Conservation (phyloP, 768 basidiomycete genomes). For the Dioszegia hungarica region DNA sequence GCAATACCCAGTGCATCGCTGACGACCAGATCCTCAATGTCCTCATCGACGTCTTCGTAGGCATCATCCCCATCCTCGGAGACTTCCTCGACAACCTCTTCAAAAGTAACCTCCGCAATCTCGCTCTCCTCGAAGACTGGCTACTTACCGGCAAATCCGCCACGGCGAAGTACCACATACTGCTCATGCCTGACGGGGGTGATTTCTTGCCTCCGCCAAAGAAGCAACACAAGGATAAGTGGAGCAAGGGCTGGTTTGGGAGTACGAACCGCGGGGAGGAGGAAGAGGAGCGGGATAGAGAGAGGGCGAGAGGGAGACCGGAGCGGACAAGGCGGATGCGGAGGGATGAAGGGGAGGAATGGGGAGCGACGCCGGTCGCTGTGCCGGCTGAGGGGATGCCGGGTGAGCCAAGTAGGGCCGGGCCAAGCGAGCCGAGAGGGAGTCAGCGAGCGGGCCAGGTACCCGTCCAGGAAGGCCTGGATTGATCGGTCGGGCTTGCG, state of each 20-base stretch:
- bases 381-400: neutral
- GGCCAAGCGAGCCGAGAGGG: slow-evolving; percentile 6
- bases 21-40: slow-evolving; percentile 36
- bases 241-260: slow-evolving; percentile 26
- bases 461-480: neutral
- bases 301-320: slow-evolving; percentile 23
- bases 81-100: slow-evolving; percentile 49
- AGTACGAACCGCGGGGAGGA: slow-evolving; percentile 10
- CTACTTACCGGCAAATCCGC: slow-evolving; percentile 24
- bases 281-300: slow-evolving; percentile 24
- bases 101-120: slow-evolving; percentile 48
- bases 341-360: slow-evolving; percentile 28
- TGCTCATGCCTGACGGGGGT: slow-evolving; percentile 45
- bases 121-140: slow-evolving; percentile 37
- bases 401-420: neutral
- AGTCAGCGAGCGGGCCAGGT: slow-evolving; percentile 5
- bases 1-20: too few species aligned
- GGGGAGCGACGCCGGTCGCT: neutral
- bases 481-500: neutral
- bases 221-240: slow-evolving; percentile 4
- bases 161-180: slow-evolving; percentile 35
- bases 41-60: slow-evolving; percentile 41
- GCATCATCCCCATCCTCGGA: slow-evolving; percentile 45
- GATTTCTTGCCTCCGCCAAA: slow-evolving; percentile 37
- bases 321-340: slow-evolving; percentile 41